Conservation (phyloP, 371 early-diverging fungal genomes). For the Apophysomyces variabilis region DNA sequence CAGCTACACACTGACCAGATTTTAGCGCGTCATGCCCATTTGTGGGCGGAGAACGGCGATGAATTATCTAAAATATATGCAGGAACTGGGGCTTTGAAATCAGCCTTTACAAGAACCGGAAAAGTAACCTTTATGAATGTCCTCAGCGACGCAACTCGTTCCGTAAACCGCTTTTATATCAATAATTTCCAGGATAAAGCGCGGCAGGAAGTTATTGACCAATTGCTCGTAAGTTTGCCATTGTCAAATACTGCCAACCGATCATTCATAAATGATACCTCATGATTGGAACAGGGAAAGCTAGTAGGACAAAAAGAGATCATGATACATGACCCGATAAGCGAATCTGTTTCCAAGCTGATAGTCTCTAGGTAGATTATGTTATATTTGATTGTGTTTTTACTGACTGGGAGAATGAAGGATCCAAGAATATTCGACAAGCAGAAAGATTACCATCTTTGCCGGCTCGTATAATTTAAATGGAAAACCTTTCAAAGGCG, state of each 20-base stretch:
- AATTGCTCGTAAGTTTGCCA: slow-evolving; percentile 66
- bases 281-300: slow-evolving; percentile 53
- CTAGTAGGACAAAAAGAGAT: slow-evolving; percentile 58
- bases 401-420: slow-evolving; percentile 20
- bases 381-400: background rate
- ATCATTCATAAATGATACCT: background rate
- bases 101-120: slow-evolving; percentile 89
- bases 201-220: slow-evolving; percentile 91
- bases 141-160: slow-evolving; percentile 91
- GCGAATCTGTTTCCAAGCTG: slow-evolving; percentile 59
- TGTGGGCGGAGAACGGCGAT: slow-evolving; percentile 99
- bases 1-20: slow-evolving; percentile 21
- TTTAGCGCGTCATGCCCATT: slow-evolving; percentile 56
- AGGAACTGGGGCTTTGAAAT: slow-evolving; percentile 97
- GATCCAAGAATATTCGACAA: slow-evolving; percentile 58
- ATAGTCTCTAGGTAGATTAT: slow-evolving; percentile 49
- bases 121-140: slow-evolving; percentile 86
- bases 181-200: slow-evolving; percentile 92
- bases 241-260: background rate
- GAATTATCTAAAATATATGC: slow-evolving; percentile 93
- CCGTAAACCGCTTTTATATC: slow-evolving; percentile 90
- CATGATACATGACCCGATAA: slow-evolving; percentile 64
- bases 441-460: slow-evolving; percentile 63
- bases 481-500: slow-evolving; percentile 73
- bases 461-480: slow-evolving; percentile 93